Conservation (phyloP, 1,139 yeast genomes). For the Zygosaccharomyces pseudobailii region DNA sequence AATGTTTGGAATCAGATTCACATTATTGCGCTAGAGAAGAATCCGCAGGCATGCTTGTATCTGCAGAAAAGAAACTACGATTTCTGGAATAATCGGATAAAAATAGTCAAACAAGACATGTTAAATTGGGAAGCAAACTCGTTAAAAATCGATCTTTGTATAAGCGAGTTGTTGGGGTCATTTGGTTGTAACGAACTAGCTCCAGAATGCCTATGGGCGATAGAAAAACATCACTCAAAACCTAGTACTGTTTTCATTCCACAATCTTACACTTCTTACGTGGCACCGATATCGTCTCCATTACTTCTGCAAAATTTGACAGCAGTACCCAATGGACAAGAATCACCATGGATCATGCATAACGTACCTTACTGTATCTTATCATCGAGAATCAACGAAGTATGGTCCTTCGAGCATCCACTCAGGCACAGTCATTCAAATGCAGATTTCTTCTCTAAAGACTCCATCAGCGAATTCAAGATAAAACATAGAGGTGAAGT, state of each 20-base stretch:
- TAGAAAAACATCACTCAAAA: constrained; percentile 34
- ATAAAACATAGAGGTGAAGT: constrained; percentile 46
- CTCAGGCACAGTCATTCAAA: constrained; percentile 7
- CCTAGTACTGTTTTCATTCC: constrained; percentile 54
- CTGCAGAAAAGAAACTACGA: constrained; percentile 41
- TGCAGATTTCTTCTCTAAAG: constrained; percentile 16
- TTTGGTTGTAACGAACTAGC: constrained; percentile 88
- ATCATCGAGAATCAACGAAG: constrained; percentile 39
- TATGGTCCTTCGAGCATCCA: constrained; percentile 58
- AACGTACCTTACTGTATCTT: constrained; percentile 48
- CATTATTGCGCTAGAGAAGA: constrained; percentile 65
- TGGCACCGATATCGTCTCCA: constrained; percentile 66
- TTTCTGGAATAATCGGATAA: constrained; percentile 45
- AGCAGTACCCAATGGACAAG: constrained; percentile 31
- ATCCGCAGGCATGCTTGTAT: constrained; percentile 52
- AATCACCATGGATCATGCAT: constrained; percentile 58
- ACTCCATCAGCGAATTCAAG: constrained; percentile 32
- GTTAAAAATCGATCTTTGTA: constrained; percentile 48
- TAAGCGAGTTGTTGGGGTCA: constrained; percentile 83
- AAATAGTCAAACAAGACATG: constrained; percentile 54
- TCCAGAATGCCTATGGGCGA: constrained; percentile 61
- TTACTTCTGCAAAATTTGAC: constrained; percentile 37
- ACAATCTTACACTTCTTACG: constrained; percentile 48
- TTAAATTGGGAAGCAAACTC: constrained; percentile 42
- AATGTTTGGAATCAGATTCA: constrained; percentile 32